Evolutionary conservation across 164 flowering plant species (phyloP).

Genomic region (Paratinospora sagittata): DNA sequence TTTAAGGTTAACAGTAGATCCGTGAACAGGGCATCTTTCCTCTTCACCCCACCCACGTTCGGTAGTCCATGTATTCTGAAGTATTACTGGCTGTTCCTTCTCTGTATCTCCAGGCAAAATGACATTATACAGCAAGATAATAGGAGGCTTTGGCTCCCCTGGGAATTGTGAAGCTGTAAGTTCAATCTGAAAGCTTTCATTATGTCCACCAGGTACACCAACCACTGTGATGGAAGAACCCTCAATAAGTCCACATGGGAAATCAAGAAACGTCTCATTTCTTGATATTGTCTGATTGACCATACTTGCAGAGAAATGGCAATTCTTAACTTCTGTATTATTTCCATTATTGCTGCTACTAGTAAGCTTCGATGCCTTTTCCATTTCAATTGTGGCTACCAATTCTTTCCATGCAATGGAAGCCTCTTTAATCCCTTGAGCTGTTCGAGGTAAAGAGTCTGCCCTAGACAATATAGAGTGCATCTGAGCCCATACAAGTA

Average conservation of each 20-base stretch:
- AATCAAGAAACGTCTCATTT: conserved; percentile 35
- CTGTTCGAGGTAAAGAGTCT: conserved; percentile 67
- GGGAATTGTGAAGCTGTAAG: conserved; percentile 40
- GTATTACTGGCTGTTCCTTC: conserved; percentile 51
- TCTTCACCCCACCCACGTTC: conserved; percentile 72
- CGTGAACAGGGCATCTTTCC: conserved; percentile 65
- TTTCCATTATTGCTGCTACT: conserved; percentile 6
- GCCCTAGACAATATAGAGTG: conserved; percentile 52
- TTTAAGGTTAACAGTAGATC: conserved; percentile 26
- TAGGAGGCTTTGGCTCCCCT: conserved; percentile 44
- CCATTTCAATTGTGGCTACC: conserved; percentile 32
- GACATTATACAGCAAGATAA: conserved; percentile 61
- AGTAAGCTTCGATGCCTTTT: conserved; percentile 22
- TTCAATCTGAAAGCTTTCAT: conserved; percentile 57
- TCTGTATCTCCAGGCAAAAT: conserved; percentile 50
- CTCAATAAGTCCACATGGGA: conserved; percentile 82
- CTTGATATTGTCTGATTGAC: conserved; percentile 17
- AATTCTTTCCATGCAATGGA: conserved; percentile 63
- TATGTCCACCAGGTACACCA: conserved; percentile 52
- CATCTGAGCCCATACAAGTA: conserved; percentile 62
- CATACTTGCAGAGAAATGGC: conserved; percentile 47
- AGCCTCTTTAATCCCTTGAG: conserved; percentile 81
- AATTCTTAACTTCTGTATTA: conserved; percentile 24
- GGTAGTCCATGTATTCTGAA: conserved; percentile 74
- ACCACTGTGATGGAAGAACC: conserved; percentile 76